Percentiles rank a stretch among this genome's conserved stretches.
phyloP scores from a whole-genome alignment of 192 early-diverging fungal species.

The Entophlyctis luteolus region DNA sequence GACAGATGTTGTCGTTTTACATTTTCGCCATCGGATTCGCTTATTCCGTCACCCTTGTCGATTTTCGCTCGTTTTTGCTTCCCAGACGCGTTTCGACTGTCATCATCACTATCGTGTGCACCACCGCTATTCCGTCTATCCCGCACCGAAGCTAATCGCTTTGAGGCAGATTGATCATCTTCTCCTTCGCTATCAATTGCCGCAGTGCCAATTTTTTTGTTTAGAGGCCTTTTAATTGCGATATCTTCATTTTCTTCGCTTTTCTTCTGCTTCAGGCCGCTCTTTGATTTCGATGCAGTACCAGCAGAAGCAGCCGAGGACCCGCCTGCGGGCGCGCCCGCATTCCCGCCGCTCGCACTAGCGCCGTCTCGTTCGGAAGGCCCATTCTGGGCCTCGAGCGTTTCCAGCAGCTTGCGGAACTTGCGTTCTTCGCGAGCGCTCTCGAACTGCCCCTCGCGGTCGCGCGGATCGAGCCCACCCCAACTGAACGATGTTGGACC shows the following conservation, averaged over 20 bases:
- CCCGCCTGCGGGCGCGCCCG: neutral
- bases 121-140: too few relatives aligned
- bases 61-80: too few relatives aligned
- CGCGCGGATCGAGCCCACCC: slow-evolving; percentile 37
- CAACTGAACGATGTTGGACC: slow-evolving; percentile 30
- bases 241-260: slow-evolving; percentile 7
- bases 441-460: slow-evolving; percentile 33
- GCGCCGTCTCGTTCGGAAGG: neutral
- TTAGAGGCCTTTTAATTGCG: too few relatives aligned
- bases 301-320: neutral
- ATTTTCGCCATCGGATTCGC: too few relatives aligned
- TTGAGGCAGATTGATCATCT: too few relatives aligned
- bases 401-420: slow-evolving; percentile 33
- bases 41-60: too few relatives aligned
- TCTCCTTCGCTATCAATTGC: too few relatives aligned
- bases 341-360: neutral
- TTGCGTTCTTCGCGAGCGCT: slow-evolving; percentile 41
- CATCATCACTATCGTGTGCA: too few relatives aligned
- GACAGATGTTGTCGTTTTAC: too few relatives aligned
- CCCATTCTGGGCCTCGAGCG: slow-evolving; percentile 12
- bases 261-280: slow-evolving; percentile 15
- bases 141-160: too few relatives aligned
- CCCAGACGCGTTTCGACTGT: too few relatives aligned
- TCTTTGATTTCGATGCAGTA: neutral
- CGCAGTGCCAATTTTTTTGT: too few relatives aligned